Evolutionary conservation across 2,329 filamentous ascomycete genomes (phyloP).

Genomic region (Fusarium sp.): DNA sequence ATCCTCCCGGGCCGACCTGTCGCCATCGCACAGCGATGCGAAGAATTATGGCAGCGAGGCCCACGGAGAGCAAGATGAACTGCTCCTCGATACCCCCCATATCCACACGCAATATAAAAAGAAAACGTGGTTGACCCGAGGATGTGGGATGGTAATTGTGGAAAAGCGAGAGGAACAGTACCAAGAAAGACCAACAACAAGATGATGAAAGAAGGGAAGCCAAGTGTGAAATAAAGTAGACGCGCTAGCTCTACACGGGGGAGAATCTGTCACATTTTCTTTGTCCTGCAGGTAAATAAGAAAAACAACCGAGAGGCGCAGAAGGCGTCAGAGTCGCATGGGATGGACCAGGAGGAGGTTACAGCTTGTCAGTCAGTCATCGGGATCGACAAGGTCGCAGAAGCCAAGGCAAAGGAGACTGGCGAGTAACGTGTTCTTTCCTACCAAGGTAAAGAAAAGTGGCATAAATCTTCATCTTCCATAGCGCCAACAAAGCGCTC

Average conservation of each 20-base stretch:
- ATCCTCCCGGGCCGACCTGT: slow-evolving; percentile 24
- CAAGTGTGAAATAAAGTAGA: neutral
- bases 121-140: neutral
- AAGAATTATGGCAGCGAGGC: slow-evolving; percentile 29
- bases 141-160: slow-evolving; percentile 5
- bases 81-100: slow-evolving; percentile 38
- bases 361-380: neutral
- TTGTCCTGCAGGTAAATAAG: neutral
- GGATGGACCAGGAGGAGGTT: neutral
- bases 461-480: too few relatives aligned
- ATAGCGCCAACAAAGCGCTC: too few relatives aligned
- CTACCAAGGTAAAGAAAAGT: too few relatives aligned
- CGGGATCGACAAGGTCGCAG: too few relatives aligned
- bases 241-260: neutral
- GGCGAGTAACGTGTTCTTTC: too few relatives aligned
- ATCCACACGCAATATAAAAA: neutral
- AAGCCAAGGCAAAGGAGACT: too few relatives aligned
- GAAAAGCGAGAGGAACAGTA: neutral
- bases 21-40: slow-evolving; percentile 29
- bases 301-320: neutral
- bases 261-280: neutral
- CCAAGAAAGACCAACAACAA: neutral
- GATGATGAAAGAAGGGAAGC: neutral
- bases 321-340: neutral
- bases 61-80: slow-evolving; percentile 34